These are phyloP conservation scores for Didymosphaeria variabile DNA, from an alignment of 2,329 filamentous ascomycete genomes.

Conservation along the genomic window DNA sequence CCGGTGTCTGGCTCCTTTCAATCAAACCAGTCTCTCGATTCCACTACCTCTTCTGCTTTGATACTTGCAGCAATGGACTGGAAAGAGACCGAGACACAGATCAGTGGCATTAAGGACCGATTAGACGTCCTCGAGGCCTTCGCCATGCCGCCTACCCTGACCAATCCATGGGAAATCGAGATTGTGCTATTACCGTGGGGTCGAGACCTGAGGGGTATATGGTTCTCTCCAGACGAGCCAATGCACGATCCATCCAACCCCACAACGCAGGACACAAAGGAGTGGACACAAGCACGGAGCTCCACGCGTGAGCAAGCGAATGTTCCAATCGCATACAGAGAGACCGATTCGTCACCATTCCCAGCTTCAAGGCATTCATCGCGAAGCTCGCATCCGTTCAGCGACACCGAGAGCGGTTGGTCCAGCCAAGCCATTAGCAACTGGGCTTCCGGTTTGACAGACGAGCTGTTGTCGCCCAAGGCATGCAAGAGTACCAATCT, in stretches of 20 bases:
- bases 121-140: conserved; percentile 65
- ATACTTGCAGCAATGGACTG: conserved; percentile 47
- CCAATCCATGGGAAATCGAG: conserved; percentile 76
- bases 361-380: conserved; percentile 21
- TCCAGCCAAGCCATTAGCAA: conserved; percentile 58
- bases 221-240: conserved; percentile 57
- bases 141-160: conserved; percentile 64
- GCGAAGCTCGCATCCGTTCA: conserved; percentile 29
- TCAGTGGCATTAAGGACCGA: conserved; percentile 59
- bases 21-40: conserved; percentile 50
- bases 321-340: conserved; percentile 20
- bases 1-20: conserved; percentile 51
- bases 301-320: conserved; percentile 24
- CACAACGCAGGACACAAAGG: conserved; percentile 55
- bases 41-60: conserved; percentile 50
- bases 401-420: conserved; percentile 56
- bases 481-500: conserved; percentile 71
- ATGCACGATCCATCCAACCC: conserved; percentile 46
- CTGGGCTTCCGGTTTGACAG: conserved; percentile 56
- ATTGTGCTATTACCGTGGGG: conserved; percentile 79
- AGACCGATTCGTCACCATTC: conserved; percentile 38
- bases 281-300: conserved; percentile 55
- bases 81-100: conserved; percentile 53
- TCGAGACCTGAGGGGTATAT: conserved; percentile 61
- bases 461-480: conserved; percentile 72